Conservation (phyloP, 2,329 filamentous ascomycete genomes). For the Fusarium newnesense region DNA sequence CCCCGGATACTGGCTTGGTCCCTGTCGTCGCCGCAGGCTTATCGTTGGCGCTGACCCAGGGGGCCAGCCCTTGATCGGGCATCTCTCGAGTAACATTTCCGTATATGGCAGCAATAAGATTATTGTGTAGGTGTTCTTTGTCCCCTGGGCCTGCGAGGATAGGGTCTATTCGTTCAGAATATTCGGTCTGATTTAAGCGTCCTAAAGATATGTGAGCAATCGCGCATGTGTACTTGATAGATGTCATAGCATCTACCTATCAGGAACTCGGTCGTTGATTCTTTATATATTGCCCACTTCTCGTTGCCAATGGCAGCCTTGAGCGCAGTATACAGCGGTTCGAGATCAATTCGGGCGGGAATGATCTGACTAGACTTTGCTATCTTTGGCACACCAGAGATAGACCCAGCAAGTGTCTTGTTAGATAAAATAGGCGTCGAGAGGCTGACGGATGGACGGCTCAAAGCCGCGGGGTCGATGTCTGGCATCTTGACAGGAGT, state of each 20-base stretch:
- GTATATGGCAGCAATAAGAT: conserved; percentile 73
- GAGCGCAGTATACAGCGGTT: conserved; percentile 71
- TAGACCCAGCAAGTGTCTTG: conserved; percentile 67
- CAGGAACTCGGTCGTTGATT: conserved; percentile 70
- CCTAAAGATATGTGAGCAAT: conserved; percentile 57
- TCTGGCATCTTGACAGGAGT: conserved; percentile 66
- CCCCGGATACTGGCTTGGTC: conserved; percentile 71
- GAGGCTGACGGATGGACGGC: conserved; percentile 67
- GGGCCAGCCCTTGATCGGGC: conserved; percentile 73
- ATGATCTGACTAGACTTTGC: conserved; percentile 71
- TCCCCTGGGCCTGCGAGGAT: conserved; percentile 69
- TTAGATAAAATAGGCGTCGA: conserved; percentile 68
- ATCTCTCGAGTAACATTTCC: conserved; percentile 76
- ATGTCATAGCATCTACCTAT: conserved; percentile 58
- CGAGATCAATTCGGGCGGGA: conserved; percentile 73
- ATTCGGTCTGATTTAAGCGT: conserved; percentile 71
- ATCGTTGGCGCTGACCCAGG: conserved; percentile 78
- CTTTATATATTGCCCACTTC: conserved; percentile 73
- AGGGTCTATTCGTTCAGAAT: conserved; percentile 67
- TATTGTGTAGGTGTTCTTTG: conserved; percentile 73
- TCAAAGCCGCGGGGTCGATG: conserved; percentile 76
- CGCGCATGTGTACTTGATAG: not conserved
- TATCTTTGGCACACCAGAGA: conserved; percentile 60
- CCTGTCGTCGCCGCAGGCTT: conserved; percentile 68
- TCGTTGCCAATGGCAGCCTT: conserved; percentile 69